Conservation (phyloP, 805 yeast species). For the Saturnispora ahearnii region DNA sequence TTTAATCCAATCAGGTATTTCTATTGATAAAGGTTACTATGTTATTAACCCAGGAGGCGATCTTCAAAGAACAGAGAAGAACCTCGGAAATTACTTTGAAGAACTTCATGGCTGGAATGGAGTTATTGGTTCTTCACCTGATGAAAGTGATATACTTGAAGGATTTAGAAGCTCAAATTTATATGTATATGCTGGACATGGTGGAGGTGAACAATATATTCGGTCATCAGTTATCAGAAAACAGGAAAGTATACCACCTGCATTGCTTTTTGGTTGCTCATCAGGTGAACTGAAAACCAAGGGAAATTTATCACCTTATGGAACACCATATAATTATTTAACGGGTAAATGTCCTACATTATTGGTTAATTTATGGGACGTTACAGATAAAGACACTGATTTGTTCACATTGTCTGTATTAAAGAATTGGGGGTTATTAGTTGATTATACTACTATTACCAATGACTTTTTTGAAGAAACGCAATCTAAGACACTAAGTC, state of each 20-base stretch:
- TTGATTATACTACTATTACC: conserved; percentile 17
- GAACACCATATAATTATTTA: conserved; percentile 69
- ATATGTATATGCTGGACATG: conserved; percentile 85
- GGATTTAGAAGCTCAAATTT: conserved; percentile 37
- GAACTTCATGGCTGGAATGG: conserved; percentile 42
- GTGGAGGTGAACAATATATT: conserved; percentile 87
- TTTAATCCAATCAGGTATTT: conserved; percentile 15
- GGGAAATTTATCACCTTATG: conserved; percentile 62
- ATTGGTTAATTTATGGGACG: conserved; percentile 90
- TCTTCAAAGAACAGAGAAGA: conserved; percentile 52
- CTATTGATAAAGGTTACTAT: conserved; percentile 39
- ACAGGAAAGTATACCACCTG: conserved; percentile 41
- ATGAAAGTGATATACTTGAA: conserved; percentile 40
- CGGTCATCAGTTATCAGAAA: conserved; percentile 45
- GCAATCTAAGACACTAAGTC: conserved; percentile 31
- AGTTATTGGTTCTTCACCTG: conserved; percentile 44
- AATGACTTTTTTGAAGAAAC: conserved; percentile 16
- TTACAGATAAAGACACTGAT: conserved; percentile 93
- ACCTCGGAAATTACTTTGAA: conserved; percentile 39
- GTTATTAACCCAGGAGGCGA: conserved; percentile 81
- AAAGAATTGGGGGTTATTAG: conserved; percentile 54
- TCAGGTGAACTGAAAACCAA: conserved; percentile 58
- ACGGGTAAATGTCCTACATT: conserved; percentile 77
- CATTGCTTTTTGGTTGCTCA: conserved; percentile 79
- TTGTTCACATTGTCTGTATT: conserved; percentile 56